These are phyloP conservation scores for Lycium barbarum DNA, from an alignment of 257 asterid genomes.

Conservation along the genomic window DNA sequence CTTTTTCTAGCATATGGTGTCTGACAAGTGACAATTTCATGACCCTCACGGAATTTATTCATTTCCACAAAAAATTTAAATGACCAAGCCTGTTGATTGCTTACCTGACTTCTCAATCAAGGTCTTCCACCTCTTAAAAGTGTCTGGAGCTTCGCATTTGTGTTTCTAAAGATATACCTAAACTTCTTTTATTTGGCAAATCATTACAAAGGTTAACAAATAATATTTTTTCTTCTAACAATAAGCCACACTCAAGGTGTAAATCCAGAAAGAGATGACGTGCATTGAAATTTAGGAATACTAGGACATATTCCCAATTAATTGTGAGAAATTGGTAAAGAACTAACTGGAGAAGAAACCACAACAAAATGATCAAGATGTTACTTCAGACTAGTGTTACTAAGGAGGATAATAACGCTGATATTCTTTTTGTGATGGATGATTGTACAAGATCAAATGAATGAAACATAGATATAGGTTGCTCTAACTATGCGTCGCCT, in stretches of 20 bases:
- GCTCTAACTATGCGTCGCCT: neutral
- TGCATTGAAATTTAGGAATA: neutral
- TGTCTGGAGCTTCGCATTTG: neutral
- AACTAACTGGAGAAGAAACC: conserved; percentile 17
- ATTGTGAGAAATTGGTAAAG: neutral
- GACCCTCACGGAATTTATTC: neutral
- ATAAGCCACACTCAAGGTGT: neutral
- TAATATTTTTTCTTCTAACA: neutral
- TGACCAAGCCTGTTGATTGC: neutral
- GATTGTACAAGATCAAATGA: neutral
- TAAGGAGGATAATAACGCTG: neutral
- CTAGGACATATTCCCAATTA: neutral
- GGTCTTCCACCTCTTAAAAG: conserved; percentile 5
- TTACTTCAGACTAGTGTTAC: neutral
- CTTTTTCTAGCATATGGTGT: neutral
- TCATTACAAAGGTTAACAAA: neutral
- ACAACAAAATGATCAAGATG: neutral
- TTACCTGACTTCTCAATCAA: neutral
- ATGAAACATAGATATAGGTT: too few species aligned
- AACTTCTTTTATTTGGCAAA: neutral
- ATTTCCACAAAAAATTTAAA: neutral
- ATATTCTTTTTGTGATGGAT: neutral
- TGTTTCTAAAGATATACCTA: neutral
- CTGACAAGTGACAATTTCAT: neutral
- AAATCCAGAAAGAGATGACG: neutral